Conservation (phyloP, 139 green algal genomes). For the Trebouxia sp. region DNA sequence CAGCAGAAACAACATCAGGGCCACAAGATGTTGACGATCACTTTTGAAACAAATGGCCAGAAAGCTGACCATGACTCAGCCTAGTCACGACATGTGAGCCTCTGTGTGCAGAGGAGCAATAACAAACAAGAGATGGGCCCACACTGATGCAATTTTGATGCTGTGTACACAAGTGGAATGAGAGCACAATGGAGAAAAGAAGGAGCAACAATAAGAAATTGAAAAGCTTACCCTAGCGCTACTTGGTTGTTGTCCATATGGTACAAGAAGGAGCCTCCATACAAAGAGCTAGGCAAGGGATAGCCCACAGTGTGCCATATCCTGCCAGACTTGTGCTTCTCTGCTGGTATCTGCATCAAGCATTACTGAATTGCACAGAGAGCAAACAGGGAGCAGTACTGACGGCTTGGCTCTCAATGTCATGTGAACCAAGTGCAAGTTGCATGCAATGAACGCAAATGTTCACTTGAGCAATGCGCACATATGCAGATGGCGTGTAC, state of each 20-base stretch:
- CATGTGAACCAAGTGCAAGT: no score
- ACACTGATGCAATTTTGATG: not conserved
- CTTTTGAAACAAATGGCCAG: no score
- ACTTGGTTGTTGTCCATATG: conserved; percentile 86
- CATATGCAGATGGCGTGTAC: no score
- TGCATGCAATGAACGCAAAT: no score
- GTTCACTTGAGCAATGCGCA: no score
- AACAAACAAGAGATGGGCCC: no score
- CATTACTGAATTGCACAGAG: not conserved
- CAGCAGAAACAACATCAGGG: no score
- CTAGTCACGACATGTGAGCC: no score
- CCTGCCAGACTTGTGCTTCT: conserved; percentile 69
- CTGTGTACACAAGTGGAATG: not conserved
- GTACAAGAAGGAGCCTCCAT: conserved; percentile 93
- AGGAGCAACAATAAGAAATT: not conserved
- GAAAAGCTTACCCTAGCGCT: conserved; percentile 60
- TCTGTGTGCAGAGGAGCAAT: no score
- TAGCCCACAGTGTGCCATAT: conserved; percentile 88
- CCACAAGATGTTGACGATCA: no score
- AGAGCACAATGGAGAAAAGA: not conserved
- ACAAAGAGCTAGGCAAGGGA: conserved; percentile 71
- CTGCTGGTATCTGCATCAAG: conserved; percentile 45
- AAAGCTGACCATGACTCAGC: no score
- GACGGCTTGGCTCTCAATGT: no score
- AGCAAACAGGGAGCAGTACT: not conserved